A percentile compares a stretch with the other conserved stretches of the same genome.
phyloP scores from a whole-genome alignment of 2,329 filamentous ascomycete species.

The Xylaria polymorpha region DNA sequence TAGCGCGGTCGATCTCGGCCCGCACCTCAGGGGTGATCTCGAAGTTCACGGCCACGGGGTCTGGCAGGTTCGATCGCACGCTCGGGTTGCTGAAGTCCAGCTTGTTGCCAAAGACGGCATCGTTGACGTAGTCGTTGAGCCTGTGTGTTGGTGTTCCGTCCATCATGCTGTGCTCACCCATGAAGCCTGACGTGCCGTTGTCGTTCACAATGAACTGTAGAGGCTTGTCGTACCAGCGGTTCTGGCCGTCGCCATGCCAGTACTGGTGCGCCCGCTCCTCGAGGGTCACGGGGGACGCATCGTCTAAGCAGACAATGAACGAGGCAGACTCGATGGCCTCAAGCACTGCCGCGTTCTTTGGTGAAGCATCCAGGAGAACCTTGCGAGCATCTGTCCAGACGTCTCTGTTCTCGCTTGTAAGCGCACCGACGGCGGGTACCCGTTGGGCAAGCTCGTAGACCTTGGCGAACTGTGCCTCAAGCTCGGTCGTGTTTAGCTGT shows the following conservation, averaged over 20 bases:
- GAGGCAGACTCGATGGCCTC: constrained; percentile 87
- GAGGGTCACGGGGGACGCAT: constrained; percentile 88
- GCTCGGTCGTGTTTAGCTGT: constrained; percentile 87
- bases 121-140: constrained; percentile 93
- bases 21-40: constrained; percentile 78
- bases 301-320: constrained; percentile 93
- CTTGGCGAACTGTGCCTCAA: constrained; percentile 88
- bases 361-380: constrained; percentile 78
- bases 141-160: constrained; percentile 98
- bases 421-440: constrained; percentile 78
- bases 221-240: constrained; percentile 98
- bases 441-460: constrained; percentile 82
- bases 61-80: constrained; percentile 84
- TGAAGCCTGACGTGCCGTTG: constrained; percentile 97
- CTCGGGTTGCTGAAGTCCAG: constrained; percentile 85
- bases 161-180: constrained; percentile 99
- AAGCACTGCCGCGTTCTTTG: constrained; percentile 81
- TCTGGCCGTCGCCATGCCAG: constrained; percentile 97
- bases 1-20: constrained; percentile 81
- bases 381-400: constrained; percentile 88
- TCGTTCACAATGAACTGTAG: constrained; percentile 98
- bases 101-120: constrained; percentile 92
- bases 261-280: constrained; percentile 96
- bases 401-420: constrained; percentile 94
- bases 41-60: constrained; percentile 83